These are phyloP conservation scores for Colletotrichum noveboracense DNA, from an alignment of 2,329 filamentous ascomycete species.

Conservation along the genomic window DNA sequence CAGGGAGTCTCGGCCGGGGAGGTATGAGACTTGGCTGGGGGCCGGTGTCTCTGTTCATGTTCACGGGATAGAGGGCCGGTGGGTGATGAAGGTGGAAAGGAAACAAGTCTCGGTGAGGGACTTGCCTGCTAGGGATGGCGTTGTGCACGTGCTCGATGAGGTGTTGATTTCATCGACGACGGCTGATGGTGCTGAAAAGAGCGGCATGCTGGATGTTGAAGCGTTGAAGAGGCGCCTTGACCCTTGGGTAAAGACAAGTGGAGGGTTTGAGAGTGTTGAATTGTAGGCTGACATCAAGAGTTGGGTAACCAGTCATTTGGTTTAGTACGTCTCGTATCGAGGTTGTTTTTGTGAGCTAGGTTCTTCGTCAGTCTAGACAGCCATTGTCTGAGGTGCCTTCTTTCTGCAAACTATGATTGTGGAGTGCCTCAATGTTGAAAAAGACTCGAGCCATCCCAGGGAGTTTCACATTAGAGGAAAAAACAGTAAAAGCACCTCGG, in stretches of 20 bases:
- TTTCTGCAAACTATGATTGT: too few relatives aligned
- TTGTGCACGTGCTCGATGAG: slow-evolving; percentile 4
- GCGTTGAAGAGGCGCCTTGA: background rate
- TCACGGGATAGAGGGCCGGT: too few relatives aligned
- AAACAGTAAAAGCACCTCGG: too few relatives aligned
- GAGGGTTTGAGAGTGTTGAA: background rate
- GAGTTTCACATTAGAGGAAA: too few relatives aligned
- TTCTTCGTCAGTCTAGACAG: too few relatives aligned
- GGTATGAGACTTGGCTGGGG: background rate
- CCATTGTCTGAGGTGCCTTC: too few relatives aligned
- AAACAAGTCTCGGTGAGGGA: background rate
- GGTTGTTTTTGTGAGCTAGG: too few relatives aligned
- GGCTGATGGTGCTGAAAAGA: background rate
- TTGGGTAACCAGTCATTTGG: too few relatives aligned
- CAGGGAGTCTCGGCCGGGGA: background rate
- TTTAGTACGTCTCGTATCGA: too few relatives aligned
- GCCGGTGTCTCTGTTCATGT: background rate
- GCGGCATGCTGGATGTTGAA: background rate
- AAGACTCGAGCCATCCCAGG: too few relatives aligned
- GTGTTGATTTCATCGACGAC: background rate
- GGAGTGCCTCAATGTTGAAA: too few relatives aligned
- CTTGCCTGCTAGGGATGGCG: background rate
- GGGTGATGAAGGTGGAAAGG: background rate
- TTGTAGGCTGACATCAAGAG: too few relatives aligned
- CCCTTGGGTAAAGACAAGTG: background rate